These are phyloP conservation scores for Oryza rufipogon DNA, from an alignment of 176 grass and related monocot genomes.

Conservation along the genomic window DNA sequence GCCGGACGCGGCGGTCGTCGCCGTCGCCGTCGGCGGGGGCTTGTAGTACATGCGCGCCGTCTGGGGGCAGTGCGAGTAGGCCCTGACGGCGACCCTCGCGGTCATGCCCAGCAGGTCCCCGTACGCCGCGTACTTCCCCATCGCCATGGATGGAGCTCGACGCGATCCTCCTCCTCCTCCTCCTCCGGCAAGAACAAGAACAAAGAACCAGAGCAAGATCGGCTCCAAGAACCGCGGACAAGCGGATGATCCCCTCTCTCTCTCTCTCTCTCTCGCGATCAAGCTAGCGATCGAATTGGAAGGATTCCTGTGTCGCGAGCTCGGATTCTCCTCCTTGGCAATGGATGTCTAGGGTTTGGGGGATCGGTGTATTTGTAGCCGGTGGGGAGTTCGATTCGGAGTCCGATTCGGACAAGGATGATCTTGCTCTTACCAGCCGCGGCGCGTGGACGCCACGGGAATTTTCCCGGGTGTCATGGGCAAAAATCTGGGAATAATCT, in stretches of 20 bases:
- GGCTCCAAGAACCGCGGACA: neutral
- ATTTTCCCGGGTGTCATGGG: neutral
- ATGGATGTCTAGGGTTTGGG: neutral
- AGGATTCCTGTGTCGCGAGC: neutral
- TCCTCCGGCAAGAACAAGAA: neutral
- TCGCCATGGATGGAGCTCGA: slow-evolving; percentile 2
- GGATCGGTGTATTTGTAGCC: neutral
- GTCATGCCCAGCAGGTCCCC: slow-evolving; percentile 52
- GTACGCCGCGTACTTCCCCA: slow-evolving; percentile 43
- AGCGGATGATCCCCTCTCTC: too few species aligned
- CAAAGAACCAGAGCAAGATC: neutral
- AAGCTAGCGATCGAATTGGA: neutral
- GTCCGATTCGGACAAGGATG: neutral
- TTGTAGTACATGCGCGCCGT: slow-evolving; percentile 72
- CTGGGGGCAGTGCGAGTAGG: slow-evolving; percentile 70
- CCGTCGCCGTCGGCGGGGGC: slow-evolving; percentile 45
- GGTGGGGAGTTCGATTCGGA: neutral
- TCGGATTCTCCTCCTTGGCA: neutral
- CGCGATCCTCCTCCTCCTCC: neutral
- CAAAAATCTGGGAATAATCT: too few species aligned
- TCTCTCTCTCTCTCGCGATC: neutral
- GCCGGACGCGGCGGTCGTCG: neutral
- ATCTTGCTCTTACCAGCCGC: neutral
- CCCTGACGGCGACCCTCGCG: slow-evolving; percentile 49
- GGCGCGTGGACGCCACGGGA: neutral